A percentile compares a stretch with the other conserved stretches of the same genome.
These are phyloP conservation scores for Hirschfeldia incana DNA, from an alignment of 345 rosid species.

Conservation along the genomic window DNA sequence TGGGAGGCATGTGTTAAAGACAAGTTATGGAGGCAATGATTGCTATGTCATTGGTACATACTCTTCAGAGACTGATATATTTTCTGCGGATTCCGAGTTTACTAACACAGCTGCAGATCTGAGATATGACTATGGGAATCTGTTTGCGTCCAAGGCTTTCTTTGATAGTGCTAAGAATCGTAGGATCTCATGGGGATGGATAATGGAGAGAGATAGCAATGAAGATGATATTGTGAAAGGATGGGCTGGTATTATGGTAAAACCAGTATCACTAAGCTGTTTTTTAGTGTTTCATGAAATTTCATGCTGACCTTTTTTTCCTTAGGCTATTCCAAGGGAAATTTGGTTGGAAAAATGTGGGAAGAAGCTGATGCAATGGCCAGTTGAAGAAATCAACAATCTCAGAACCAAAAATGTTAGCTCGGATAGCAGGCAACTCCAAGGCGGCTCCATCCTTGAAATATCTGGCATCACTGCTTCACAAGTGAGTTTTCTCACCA, in stretches of 20 bases:
- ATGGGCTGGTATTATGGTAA: constrained; percentile 70
- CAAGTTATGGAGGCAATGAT: constrained; percentile 48
- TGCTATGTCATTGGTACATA: constrained; percentile 46
- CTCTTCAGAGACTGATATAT: constrained; percentile 42
- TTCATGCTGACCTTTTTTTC: neutral
- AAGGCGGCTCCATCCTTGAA: constrained; percentile 44
- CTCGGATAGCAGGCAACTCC: constrained; percentile 26
- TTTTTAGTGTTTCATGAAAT: neutral
- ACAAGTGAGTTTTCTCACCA: neutral
- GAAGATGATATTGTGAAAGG: constrained; percentile 59
- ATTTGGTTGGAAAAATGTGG: constrained; percentile 32
- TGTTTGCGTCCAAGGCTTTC: constrained; percentile 68
- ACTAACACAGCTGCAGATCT: constrained; percentile 43
- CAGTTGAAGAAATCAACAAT: constrained; percentile 57
- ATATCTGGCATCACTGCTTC: constrained; percentile 50
- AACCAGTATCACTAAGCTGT: neutral
- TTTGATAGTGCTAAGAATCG: constrained; percentile 56
- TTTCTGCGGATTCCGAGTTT: constrained; percentile 45
- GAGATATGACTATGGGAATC: constrained; percentile 65
- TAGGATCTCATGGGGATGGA: constrained; percentile 67
- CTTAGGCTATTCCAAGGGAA: neutral
- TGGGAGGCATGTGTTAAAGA: constrained; percentile 59
- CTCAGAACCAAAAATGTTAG: constrained; percentile 41
- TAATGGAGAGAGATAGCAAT: constrained; percentile 54
- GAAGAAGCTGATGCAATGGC: constrained; percentile 65